phyloP scores from a whole-genome alignment of 2,329 filamentous ascomycete genomes.

The Talaromyces islandicus region DNA sequence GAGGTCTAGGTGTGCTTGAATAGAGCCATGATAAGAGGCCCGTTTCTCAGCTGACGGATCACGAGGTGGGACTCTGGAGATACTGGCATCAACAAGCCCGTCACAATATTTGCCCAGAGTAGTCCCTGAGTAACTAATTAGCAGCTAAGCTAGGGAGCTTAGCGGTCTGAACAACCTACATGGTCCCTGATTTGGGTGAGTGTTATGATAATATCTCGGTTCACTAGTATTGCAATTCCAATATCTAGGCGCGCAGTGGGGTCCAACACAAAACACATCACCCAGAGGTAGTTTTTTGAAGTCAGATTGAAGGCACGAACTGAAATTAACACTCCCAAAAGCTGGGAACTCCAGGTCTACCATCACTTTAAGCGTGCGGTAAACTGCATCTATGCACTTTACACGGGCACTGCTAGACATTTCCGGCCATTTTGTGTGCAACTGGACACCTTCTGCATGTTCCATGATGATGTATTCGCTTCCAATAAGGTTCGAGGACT shows the following conservation, averaged over 20 bases:
- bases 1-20: constrained; percentile 27
- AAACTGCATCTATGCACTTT: constrained; percentile 10
- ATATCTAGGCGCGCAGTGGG: constrained; percentile 24
- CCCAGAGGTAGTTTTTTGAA: constrained; percentile 17
- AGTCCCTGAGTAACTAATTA: constrained; percentile 24
- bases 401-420: constrained; percentile 26
- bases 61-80: constrained; percentile 28
- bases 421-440: constrained; percentile 26
- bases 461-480: constrained; percentile 38
- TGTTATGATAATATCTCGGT: constrained; percentile 26
- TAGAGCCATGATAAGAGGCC: constrained; percentile 30
- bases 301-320: background rate
- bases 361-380: constrained; percentile 17
- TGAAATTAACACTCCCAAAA: constrained; percentile 24
- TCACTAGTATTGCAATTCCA: constrained; percentile 15
- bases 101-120: constrained; percentile 27
- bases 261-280: constrained; percentile 28
- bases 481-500: constrained; percentile 27
- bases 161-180: constrained; percentile 24
- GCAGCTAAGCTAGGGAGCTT: background rate
- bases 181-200: constrained; percentile 31
- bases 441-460: constrained; percentile 26
- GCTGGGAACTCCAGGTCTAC: constrained; percentile 21
- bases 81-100: constrained; percentile 34
- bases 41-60: constrained; percentile 14